Percentiles rank a stretch among this genome's conserved stretches.
phyloP scores from a whole-genome alignment of 2,329 filamentous ascomycete species.

The Mycosphaerella sp. region DNA sequence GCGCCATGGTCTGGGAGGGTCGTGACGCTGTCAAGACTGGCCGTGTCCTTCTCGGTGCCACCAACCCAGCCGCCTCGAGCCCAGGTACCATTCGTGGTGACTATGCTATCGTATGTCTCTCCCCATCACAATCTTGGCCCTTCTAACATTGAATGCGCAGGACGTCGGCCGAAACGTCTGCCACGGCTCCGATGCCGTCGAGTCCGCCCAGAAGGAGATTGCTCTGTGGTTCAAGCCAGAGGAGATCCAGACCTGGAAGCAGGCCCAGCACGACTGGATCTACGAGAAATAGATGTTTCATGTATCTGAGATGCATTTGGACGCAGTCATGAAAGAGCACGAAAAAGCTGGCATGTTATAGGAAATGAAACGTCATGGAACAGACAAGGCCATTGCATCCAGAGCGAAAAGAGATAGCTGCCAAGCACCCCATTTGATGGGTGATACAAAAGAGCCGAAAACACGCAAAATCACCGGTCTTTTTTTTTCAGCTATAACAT shows the following conservation, averaged over 20 bases:
- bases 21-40: constrained; percentile 99
- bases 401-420: neutral
- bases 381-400: neutral
- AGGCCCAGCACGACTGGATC: constrained; percentile 82
- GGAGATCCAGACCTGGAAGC: constrained; percentile 81
- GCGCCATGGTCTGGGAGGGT: constrained; percentile 99
- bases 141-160: constrained; percentile 31
- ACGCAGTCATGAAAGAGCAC: constrained; percentile 1
- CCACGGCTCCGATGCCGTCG: constrained; percentile 98
- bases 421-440: neutral
- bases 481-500: no score
- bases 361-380: neutral
- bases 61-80: constrained; percentile 91
- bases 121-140: neutral
- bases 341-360: constrained; percentile 1
- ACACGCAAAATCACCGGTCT: neutral
- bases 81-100: constrained; percentile 98
- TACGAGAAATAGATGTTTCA: constrained; percentile 68
- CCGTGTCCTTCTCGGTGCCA: constrained; percentile 93
- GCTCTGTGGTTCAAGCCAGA: constrained; percentile 92
- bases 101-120: constrained; percentile 59
- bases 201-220: constrained; percentile 99
- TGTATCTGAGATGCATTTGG: neutral
- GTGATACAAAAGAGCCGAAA: neutral
- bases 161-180: constrained; percentile 97